A percentile compares a stretch with the other conserved stretches of the same genome.
Evolutionary conservation across 176 grass and related monocot genomes (phyloP).

Genomic region (Chrysopogon serrulatus): DNA sequence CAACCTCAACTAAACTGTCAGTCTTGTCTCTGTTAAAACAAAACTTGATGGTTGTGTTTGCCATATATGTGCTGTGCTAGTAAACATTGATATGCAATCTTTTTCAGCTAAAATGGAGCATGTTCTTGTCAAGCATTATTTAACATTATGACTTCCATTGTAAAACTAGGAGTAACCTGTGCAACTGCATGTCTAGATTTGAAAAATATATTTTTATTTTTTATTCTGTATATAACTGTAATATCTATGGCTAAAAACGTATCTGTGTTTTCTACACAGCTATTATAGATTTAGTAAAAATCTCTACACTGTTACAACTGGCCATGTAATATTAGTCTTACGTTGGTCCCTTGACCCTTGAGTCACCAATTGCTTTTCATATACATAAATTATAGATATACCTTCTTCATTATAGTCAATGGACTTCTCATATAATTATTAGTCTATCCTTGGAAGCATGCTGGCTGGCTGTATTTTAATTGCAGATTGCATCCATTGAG

Average conservation of each 20-base stretch:
- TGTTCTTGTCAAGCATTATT: background rate
- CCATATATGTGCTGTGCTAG: background rate
- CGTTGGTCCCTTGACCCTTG: background rate
- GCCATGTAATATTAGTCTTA: background rate
- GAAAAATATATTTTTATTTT: too few relatives aligned
- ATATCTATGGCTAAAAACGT: background rate
- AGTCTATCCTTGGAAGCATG: background rate
- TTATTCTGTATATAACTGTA: background rate
- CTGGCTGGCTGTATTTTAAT: background rate
- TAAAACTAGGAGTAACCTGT: background rate
- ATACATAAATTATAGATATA: background rate
- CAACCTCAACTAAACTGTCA: background rate
- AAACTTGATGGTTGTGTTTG: slow-evolving; percentile 13
- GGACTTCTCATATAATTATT: background rate
- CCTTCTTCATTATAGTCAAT: background rate
- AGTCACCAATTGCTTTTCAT: background rate
- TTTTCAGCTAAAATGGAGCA: slow-evolving; percentile 1
- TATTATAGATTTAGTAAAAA: background rate
- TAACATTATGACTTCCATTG: background rate
- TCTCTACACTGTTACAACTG: background rate
- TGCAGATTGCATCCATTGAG: background rate
- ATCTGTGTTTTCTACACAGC: background rate
- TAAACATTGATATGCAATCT: background rate
- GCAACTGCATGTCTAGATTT: background rate
- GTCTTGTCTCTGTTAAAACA: background rate